A percentile compares a stretch with the other conserved stretches of the same genome.
These are phyloP conservation scores for Coemansia sp. DNA, from an alignment of 192 early-diverging fungal species.

Conservation along the genomic window DNA sequence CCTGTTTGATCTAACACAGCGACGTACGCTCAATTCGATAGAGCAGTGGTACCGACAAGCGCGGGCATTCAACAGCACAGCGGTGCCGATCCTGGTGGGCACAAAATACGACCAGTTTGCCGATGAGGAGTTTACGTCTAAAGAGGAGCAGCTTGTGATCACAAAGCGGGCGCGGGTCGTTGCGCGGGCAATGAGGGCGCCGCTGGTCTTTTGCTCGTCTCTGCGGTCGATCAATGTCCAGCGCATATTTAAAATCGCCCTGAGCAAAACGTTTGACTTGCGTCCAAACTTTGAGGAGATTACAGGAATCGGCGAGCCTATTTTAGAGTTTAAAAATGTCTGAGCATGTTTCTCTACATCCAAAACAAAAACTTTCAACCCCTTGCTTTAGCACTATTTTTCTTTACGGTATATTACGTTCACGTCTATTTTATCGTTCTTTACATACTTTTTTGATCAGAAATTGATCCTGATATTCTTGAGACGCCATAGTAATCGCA, in stretches of 20 bases:
- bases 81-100: constrained; percentile 91
- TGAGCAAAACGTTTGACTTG: constrained; percentile 91
- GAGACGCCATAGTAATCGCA: neutral
- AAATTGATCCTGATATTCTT: neutral
- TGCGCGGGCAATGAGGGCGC: constrained; percentile 91
- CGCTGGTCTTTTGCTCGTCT: constrained; percentile 93
- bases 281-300: constrained; percentile 93
- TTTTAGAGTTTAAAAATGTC: constrained; percentile 73
- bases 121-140: constrained; percentile 57
- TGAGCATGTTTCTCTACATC: constrained; percentile 6
- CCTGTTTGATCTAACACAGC: constrained; percentile 93
- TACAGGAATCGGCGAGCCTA: constrained; percentile 84
- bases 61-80: constrained; percentile 92
- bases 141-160: constrained; percentile 91
- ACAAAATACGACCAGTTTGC: constrained; percentile 97
- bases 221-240: constrained; percentile 94
- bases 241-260: constrained; percentile 95
- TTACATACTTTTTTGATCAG: neutral
- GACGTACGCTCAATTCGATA: constrained; percentile 87
- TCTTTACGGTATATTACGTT: neutral
- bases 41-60: constrained; percentile 98
- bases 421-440: neutral
- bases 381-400: neutral
- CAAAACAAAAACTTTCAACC: neutral
- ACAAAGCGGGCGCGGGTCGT: constrained; percentile 88